These are phyloP conservation scores for Nannizzia gypsea DNA, from an alignment of 2,329 filamentous ascomycete species.

Conservation along the genomic window DNA sequence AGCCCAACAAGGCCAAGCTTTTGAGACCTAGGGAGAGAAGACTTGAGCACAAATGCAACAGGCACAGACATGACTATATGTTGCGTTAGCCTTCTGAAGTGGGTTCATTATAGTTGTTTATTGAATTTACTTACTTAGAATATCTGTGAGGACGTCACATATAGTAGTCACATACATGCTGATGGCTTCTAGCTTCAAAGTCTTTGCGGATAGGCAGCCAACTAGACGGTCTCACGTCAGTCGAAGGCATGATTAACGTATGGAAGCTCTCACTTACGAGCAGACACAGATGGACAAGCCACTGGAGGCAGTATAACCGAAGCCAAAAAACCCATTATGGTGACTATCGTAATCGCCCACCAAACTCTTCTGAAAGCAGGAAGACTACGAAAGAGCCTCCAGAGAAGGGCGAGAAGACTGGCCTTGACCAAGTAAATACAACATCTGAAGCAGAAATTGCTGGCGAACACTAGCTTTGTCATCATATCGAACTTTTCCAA, in stretches of 20 bases:
- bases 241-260: background rate
- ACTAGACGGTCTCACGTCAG: conserved; percentile 1
- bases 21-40: conserved; percentile 8
- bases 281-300: conserved; percentile 7
- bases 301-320: conserved; percentile 5
- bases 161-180: conserved; percentile 9
- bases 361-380: conserved; percentile 6
- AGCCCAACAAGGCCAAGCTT: conserved; percentile 12
- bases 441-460: conserved; percentile 6
- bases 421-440: conserved; percentile 10
- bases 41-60: conserved; percentile 10
- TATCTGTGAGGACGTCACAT: conserved; percentile 10
- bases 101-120: too few species aligned
- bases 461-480: background rate
- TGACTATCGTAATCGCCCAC: conserved; percentile 3
- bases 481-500: background rate
- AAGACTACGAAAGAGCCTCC: conserved; percentile 8
- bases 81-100: background rate
- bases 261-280: conserved; percentile 2
- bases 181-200: conserved; percentile 8
- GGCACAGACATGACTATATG: conserved; percentile 10
- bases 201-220: conserved; percentile 2
- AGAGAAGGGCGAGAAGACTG: conserved; percentile 10
- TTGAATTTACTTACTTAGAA: conserved; percentile 8
- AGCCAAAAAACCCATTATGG: background rate